phyloP scores from a whole-genome alignment of 2,329 filamentous ascomycete genomes.

The Periconia digitata region DNA sequence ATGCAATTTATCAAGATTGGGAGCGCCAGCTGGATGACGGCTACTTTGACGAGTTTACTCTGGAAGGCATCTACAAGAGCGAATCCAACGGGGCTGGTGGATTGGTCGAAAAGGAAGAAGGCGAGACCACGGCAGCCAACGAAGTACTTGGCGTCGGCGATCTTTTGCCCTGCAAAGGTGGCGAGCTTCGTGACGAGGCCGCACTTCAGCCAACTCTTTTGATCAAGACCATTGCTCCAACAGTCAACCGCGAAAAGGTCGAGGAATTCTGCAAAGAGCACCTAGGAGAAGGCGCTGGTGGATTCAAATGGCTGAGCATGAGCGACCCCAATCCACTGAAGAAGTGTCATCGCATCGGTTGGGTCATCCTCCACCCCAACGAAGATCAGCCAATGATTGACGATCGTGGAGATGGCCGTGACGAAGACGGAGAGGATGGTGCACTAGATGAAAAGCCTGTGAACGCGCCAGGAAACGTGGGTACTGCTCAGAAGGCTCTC shows the following conservation, averaged over 20 bases:
- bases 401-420: constrained; percentile 73
- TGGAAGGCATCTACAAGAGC: constrained; percentile 91
- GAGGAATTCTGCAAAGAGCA: constrained; percentile 95
- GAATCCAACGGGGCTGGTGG: constrained; percentile 87
- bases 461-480: constrained; percentile 36
- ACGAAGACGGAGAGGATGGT: constrained; percentile 64
- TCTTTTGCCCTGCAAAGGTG: constrained; percentile 77
- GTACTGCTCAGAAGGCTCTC: constrained; percentile 79
- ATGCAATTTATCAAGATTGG: constrained; percentile 81
- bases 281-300: constrained; percentile 84
- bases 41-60: constrained; percentile 88
- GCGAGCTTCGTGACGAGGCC: constrained; percentile 86
- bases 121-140: constrained; percentile 86
- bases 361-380: constrained; percentile 91
- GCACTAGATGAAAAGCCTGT: constrained; percentile 57
- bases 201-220: constrained; percentile 87
- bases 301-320: constrained; percentile 93
- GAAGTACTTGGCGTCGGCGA: constrained; percentile 93
- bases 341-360: constrained; percentile 95
- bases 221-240: constrained; percentile 97
- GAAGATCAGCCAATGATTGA: constrained; percentile 63
- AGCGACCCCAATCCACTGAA: constrained; percentile 97
- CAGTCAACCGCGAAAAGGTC: constrained; percentile 89
- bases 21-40: constrained; percentile 82
- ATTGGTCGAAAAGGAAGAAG: constrained; percentile 89